These are phyloP conservation scores for Monosporascus sp. DNA, from an alignment of 2,329 filamentous ascomycete genomes.

Conservation along the genomic window DNA sequence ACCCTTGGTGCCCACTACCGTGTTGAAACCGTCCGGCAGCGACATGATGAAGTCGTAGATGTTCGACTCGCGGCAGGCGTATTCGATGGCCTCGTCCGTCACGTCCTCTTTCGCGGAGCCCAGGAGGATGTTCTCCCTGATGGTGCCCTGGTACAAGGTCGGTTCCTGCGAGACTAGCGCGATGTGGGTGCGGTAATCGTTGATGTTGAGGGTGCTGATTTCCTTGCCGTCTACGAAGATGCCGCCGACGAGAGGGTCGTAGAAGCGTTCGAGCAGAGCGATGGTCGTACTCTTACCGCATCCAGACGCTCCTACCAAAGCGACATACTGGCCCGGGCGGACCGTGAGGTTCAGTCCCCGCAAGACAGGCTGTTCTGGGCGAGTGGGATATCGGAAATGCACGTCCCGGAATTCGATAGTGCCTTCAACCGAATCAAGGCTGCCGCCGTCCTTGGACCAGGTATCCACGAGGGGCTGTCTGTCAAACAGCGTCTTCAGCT, in stretches of 20 bases:
- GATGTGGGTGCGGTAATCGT: slow-evolving; percentile 77
- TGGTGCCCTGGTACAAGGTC: slow-evolving; percentile 87
- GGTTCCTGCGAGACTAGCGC: slow-evolving; percentile 92
- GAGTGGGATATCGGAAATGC: slow-evolving; percentile 89
- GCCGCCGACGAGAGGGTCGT: slow-evolving; percentile 77
- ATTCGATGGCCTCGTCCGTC: slow-evolving; percentile 65
- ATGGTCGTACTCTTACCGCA: slow-evolving; percentile 95
- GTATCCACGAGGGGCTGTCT: slow-evolving; percentile 75
- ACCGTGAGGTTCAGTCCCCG: slow-evolving; percentile 73
- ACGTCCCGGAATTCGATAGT: slow-evolving; percentile 86
- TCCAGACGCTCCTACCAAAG: slow-evolving; percentile 87
- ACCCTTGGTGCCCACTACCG: slow-evolving; percentile 82
- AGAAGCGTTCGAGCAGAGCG: slow-evolving; percentile 87
- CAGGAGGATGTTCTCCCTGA: slow-evolving; percentile 84
- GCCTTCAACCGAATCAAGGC: slow-evolving; percentile 62
- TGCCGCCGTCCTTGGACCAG: slow-evolving; percentile 67
- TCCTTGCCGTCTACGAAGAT: slow-evolving; percentile 80
- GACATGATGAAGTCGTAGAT: slow-evolving; percentile 90
- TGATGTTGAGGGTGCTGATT: slow-evolving; percentile 75
- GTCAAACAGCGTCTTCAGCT: slow-evolving; percentile 81
- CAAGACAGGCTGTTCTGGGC: slow-evolving; percentile 86
- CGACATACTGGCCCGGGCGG: slow-evolving; percentile 75
- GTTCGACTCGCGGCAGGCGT: slow-evolving; percentile 83
- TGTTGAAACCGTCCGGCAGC: slow-evolving; percentile 79
- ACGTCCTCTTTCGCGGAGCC: slow-evolving; percentile 64